phyloP scores from a whole-genome alignment of 495 filamentous ascomycete species.

The Cercophora newfieldiana region DNA sequence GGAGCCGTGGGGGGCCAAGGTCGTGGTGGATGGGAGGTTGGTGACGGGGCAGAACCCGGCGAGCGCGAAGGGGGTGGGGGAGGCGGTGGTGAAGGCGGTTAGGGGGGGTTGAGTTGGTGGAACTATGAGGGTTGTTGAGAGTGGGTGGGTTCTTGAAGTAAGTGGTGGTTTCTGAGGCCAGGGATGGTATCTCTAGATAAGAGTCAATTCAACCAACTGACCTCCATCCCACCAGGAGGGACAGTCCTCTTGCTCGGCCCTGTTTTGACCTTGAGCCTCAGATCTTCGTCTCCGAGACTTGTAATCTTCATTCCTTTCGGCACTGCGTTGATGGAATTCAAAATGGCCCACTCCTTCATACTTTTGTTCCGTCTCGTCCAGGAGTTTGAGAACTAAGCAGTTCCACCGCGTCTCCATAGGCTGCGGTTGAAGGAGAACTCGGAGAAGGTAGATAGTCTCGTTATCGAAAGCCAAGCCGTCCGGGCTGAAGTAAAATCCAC shows the following conservation, averaged over 20 bases:
- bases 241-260: not conserved
- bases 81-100: conserved; percentile 44
- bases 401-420: not conserved
- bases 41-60: conserved; percentile 79
- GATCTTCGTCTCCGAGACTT: not conserved
- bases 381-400: not conserved
- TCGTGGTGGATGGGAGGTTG: conserved; percentile 60
- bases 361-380: not conserved
- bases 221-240: not conserved
- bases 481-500: no score
- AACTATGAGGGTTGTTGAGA: not conserved
- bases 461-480: no score
- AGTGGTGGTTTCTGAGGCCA: no score
- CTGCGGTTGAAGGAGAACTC: not conserved
- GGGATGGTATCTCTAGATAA: not conserved
- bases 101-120: conserved; percentile 1
- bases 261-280: not conserved
- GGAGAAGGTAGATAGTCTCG: not conserved
- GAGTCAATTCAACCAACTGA: not conserved
- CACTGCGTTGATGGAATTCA: not conserved
- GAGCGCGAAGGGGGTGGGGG: conserved; percentile 59
- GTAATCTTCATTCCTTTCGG: not conserved
- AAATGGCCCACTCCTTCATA: not conserved
- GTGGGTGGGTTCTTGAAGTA: no score
- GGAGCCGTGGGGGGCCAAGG: conserved; percentile 58